Evolutionary conservation across 306 rosid genomes (phyloP).

Genomic region (Comarum palustre): DNA sequence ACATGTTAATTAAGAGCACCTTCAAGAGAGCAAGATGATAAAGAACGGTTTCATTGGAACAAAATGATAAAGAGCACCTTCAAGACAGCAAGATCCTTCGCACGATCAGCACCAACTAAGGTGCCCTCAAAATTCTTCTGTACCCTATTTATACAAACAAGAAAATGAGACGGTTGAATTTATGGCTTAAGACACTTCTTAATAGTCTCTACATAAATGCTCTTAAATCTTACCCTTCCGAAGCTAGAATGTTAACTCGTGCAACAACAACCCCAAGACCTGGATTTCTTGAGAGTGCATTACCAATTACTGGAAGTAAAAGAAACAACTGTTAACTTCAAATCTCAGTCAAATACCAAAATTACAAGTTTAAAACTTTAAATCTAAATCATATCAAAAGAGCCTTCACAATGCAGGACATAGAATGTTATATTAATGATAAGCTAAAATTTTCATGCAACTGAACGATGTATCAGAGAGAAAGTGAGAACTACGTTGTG

Average conservation of each 20-base stretch:
- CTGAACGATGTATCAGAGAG: background rate
- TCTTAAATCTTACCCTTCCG: constrained; percentile 70
- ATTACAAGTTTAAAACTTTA: background rate
- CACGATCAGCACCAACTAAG: constrained; percentile 87
- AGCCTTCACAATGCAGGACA: background rate
- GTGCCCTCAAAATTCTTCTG: constrained; percentile 90
- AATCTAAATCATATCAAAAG: background rate
- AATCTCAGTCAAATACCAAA: constrained; percentile 3
- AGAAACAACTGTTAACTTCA: constrained; percentile 21
- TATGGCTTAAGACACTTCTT: background rate
- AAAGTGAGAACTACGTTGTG: background rate
- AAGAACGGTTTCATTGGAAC: too few species aligned
- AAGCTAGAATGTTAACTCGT: constrained; percentile 73
- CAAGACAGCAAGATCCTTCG: constrained; percentile 94
- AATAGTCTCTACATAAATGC: constrained; percentile 12
- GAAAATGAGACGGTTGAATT: constrained; percentile 26
- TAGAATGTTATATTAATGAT: background rate
- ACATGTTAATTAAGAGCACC: constrained; percentile 34
- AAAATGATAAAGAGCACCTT: constrained; percentile 43
- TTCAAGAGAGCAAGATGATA: constrained; percentile 90
- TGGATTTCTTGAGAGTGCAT: constrained; percentile 87
- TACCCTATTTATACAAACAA: constrained; percentile 42
- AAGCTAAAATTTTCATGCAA: background rate
- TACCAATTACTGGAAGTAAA: constrained; percentile 68
- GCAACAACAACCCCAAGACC: constrained; percentile 83